These are phyloP conservation scores for Effrenium voratum DNA, from an alignment of 73 alveolate species.

Conservation along the genomic window DNA sequence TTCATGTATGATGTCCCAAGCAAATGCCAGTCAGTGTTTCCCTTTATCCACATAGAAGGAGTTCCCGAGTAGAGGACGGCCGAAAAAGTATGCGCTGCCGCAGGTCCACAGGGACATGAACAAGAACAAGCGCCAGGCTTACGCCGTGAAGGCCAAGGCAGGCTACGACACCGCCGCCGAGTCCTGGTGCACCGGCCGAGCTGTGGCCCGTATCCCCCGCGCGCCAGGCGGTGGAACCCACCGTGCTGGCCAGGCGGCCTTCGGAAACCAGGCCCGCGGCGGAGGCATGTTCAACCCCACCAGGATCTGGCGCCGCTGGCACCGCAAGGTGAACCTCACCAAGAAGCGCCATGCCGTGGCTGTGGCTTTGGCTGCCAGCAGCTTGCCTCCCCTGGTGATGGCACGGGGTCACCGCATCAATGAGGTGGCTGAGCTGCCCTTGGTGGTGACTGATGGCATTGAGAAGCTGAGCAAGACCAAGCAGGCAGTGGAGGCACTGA, in stretches of 20 bases:
- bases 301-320: constrained; percentile 99
- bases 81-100: no score
- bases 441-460: constrained; percentile 98
- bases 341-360: constrained; percentile 99
- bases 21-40: no score
- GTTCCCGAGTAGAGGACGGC: no score
- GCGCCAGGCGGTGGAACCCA: constrained; percentile 99
- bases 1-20: no score
- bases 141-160: constrained; percentile 95
- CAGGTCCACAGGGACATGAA: constrained; percentile 98
- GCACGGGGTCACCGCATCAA: constrained; percentile 99
- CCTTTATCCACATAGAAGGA: no score
- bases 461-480: constrained; percentile 68
- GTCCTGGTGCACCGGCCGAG: constrained; percentile 99
- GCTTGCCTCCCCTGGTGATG: constrained; percentile 98
- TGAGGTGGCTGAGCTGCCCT: constrained; percentile 98
- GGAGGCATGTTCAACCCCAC: constrained; percentile 99
- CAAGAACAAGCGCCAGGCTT: constrained; percentile 98
- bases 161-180: constrained; percentile 99
- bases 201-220: constrained; percentile 99
- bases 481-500: constrained; percentile 74
- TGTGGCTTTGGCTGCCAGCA: constrained; percentile 99
- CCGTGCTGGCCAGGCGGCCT: constrained; percentile 99
- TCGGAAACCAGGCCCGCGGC: constrained; percentile 99
- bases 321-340: constrained; percentile 98